phyloP scores from a whole-genome alignment of 2,329 filamentous ascomycete genomes.

The Aureobasidium sp. region DNA sequence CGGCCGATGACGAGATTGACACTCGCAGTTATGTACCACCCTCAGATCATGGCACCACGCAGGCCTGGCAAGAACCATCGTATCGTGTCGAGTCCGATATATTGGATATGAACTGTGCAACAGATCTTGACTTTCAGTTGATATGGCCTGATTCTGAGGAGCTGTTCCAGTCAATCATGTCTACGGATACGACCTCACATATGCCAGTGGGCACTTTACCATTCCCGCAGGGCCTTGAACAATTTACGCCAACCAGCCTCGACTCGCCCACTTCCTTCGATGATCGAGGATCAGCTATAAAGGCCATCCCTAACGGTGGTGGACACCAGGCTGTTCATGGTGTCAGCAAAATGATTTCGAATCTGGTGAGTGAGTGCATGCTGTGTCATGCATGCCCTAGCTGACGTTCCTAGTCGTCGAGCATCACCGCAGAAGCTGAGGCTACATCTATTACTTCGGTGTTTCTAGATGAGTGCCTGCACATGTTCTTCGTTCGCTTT shows the following conservation, averaged over 20 bases:
- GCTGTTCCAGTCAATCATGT: conserved; percentile 36
- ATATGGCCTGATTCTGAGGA: conserved; percentile 40
- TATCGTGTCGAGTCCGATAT: background rate
- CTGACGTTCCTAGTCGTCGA: conserved; percentile 27
- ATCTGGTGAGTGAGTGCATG: conserved; percentile 27
- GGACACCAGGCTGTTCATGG: conserved; percentile 37
- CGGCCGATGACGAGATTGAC: background rate
- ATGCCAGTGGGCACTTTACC: conserved; percentile 35
- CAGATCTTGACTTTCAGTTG: conserved; percentile 32
- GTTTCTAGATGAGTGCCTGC: conserved; percentile 38
- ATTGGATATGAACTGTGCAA: conserved; percentile 18
- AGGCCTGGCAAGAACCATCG: background rate
- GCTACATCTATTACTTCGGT: conserved; percentile 36
- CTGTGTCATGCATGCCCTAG: background rate
- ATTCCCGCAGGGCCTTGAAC: conserved; percentile 22
- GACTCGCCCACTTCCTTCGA: conserved; percentile 21
- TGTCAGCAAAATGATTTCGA: conserved; percentile 37
- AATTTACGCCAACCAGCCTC: conserved; percentile 27
- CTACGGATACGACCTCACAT: conserved; percentile 31
- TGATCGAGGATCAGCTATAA: conserved; percentile 28
- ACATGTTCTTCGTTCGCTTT: conserved; percentile 40
- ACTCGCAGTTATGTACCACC: background rate
- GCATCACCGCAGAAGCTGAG: conserved; percentile 36
- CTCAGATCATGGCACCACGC: background rate
- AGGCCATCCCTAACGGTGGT: conserved; percentile 32